Conservation (phyloP, 2,329 filamentous ascomycete species). For the Chaetomium sp. region DNA sequence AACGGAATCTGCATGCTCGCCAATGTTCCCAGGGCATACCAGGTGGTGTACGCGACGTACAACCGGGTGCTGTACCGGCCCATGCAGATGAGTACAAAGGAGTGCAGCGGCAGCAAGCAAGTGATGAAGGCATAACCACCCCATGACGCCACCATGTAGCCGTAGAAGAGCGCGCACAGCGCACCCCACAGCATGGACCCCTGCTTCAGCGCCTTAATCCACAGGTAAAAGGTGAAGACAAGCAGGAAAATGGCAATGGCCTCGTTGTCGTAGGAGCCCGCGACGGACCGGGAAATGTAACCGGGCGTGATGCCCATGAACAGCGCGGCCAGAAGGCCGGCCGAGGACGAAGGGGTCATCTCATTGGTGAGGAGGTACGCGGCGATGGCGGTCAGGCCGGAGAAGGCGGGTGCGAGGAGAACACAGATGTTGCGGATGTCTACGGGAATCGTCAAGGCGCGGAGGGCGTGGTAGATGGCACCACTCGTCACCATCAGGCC, state of each 20-base stretch:
- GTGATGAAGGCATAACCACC: slow-evolving; percentile 99
- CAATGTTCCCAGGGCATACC: slow-evolving; percentile 93
- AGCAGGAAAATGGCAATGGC: slow-evolving; percentile 98
- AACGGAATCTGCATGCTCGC: slow-evolving; percentile 99
- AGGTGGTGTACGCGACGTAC: slow-evolving; percentile 95
- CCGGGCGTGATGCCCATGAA: slow-evolving; percentile 98
- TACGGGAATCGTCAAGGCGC: slow-evolving; percentile 81
- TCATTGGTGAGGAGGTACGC: slow-evolving; percentile 94
- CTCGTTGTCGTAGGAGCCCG: slow-evolving; percentile 98
- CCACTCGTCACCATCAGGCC: slow-evolving; percentile 99
- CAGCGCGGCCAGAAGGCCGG: slow-evolving; percentile 83
- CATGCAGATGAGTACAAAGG: slow-evolving; percentile 93
- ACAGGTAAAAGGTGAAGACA: slow-evolving; percentile 97
- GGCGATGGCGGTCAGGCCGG: slow-evolving; percentile 85
- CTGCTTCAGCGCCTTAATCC: slow-evolving; percentile 97
- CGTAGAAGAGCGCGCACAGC: slow-evolving; percentile 90
- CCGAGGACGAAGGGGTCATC: slow-evolving; percentile 92
- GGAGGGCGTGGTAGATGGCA: slow-evolving; percentile 88
- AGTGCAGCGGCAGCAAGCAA: slow-evolving; percentile 88
- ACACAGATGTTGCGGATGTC: slow-evolving; percentile 99
- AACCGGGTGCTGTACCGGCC: slow-evolving; percentile 89
- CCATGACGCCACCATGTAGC: slow-evolving; percentile 99
- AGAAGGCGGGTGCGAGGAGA: slow-evolving; percentile 88
- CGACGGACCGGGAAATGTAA: slow-evolving; percentile 96
- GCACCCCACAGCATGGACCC: slow-evolving; percentile 97